Percentiles rank a stretch among this genome's conserved stretches.
Conservation (phyloP, 2,329 filamentous ascomycete species). For the Penicillium verrucosum region DNA sequence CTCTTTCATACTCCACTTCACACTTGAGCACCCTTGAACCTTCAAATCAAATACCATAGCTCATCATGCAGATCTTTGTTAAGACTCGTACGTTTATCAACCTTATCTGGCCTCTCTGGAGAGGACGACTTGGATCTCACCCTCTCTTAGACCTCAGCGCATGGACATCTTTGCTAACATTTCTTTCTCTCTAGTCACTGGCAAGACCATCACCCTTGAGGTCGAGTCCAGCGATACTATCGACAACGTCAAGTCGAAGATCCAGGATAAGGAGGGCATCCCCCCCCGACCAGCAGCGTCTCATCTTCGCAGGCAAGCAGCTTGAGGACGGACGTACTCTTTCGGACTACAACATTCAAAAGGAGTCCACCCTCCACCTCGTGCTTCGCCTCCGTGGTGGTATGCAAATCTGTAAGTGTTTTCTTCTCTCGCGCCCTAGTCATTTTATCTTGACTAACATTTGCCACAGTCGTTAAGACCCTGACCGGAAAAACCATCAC, state of each 20-base stretch:
- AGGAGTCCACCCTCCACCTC: slow-evolving; percentile 67
- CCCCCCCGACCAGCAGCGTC: slow-evolving; percentile 57
- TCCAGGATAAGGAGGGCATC: slow-evolving; percentile 60
- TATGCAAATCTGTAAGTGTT: too few species aligned
- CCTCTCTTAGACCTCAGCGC: slow-evolving; percentile 15
- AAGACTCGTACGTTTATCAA: slow-evolving; percentile 76
- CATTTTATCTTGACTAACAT: too few species aligned
- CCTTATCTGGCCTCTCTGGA: slow-evolving; percentile 11
- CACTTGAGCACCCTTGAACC: slow-evolving; percentile 7
- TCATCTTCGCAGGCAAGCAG: slow-evolving; percentile 59
- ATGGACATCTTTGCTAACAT: not conserved
- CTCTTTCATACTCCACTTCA: slow-evolving; percentile 18
- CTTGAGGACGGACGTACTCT: slow-evolving; percentile 57
- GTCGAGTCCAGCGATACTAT: slow-evolving; percentile 48
- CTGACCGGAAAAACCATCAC: too few species aligned
- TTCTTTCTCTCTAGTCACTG: slow-evolving; percentile 48
- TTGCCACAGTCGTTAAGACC: too few species aligned
- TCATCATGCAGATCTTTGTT: slow-evolving; percentile 93
- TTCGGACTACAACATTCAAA: slow-evolving; percentile 57
- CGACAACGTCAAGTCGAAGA: slow-evolving; percentile 59
- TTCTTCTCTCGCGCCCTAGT: too few species aligned
- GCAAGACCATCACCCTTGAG: slow-evolving; percentile 46
- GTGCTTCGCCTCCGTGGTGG: slow-evolving; percentile 77
- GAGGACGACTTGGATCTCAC: not conserved
- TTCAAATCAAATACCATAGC: slow-evolving; percentile 14